These are phyloP conservation scores for Trichophyton verrucosum DNA, from an alignment of 2,329 filamentous ascomycete species.

Conservation along the genomic window DNA sequence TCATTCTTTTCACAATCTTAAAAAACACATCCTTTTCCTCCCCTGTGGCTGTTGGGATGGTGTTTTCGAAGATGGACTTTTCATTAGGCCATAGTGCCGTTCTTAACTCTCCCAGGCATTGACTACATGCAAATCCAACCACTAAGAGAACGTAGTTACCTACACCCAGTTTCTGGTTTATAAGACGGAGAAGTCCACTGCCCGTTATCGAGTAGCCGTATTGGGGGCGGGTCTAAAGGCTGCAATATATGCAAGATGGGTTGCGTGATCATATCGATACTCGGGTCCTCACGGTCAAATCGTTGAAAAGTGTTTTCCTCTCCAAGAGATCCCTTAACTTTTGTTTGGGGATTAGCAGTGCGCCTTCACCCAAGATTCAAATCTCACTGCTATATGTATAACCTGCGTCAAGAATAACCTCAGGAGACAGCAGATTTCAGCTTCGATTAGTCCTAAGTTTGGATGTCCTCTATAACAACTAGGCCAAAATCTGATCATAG, in stretches of 20 bases:
- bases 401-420: constrained; percentile 25
- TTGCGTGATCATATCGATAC: constrained; percentile 15
- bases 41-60: not conserved
- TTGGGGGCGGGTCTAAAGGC: constrained; percentile 10
- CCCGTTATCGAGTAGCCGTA: constrained; percentile 7
- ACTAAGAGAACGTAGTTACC: not conserved
- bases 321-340: constrained; percentile 25
- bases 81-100: not conserved
- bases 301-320: constrained; percentile 19
- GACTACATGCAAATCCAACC: no score
- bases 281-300: constrained; percentile 12
- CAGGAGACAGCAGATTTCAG: constrained; percentile 26
- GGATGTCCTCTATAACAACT: constrained; percentile 20
- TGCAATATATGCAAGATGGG: constrained; percentile 13
- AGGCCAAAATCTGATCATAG: constrained; percentile 25
- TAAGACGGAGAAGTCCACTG: constrained; percentile 12
- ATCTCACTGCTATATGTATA: constrained; percentile 26
- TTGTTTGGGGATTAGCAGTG: constrained; percentile 10
- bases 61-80: not conserved
- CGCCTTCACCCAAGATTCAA: constrained; percentile 8
- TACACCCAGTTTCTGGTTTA: constrained; percentile 9
- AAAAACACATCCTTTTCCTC: not conserved
- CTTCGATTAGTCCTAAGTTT: constrained; percentile 35
- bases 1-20: not conserved
- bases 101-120: no score